Conservation (phyloP, 768 basidiomycete species). For the Nevesoporus exiguus region DNA sequence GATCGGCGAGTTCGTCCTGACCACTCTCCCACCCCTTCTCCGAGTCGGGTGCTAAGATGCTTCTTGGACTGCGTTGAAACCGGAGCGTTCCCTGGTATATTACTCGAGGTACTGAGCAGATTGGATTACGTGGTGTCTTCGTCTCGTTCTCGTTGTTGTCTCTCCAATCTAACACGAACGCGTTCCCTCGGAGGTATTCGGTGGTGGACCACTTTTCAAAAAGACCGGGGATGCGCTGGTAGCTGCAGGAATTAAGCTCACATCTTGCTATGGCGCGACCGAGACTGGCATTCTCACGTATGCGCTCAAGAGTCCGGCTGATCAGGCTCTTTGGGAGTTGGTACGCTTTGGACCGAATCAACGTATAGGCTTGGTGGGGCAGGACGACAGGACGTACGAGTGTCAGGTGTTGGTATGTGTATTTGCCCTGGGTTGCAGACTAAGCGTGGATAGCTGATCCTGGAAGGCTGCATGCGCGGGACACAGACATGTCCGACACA, state of each 20-base stretch:
- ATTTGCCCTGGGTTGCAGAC: not conserved
- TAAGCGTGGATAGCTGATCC: not conserved
- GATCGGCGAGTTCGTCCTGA: no score
- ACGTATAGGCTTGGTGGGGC: slow-evolving; percentile 33
- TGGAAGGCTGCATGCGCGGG: not conserved
- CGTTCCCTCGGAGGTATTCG: not conserved
- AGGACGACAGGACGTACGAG: slow-evolving; percentile 38
- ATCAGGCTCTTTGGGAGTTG: slow-evolving; percentile 36
- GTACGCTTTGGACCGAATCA: slow-evolving; percentile 23
- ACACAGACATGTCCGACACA: not conserved
- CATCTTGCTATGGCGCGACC: slow-evolving; percentile 37
- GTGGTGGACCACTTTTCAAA: slow-evolving; percentile 36
- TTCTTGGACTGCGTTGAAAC: no score
- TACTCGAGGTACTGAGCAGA: no score
- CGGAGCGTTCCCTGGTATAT: no score
- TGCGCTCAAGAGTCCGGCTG: slow-evolving; percentile 3
- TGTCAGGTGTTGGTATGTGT: slow-evolving; percentile 36
- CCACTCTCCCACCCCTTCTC: no score
- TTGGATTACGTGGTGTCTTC: not conserved
- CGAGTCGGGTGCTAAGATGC: no score
- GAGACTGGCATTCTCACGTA: slow-evolving; percentile 31
- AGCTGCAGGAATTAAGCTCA: slow-evolving; percentile 33
- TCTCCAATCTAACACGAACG: slow-evolving; percentile 17
- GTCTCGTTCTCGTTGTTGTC: not conserved
- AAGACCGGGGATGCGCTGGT: slow-evolving; percentile 37